Evolutionary conservation across 2,329 filamentous ascomycete species (phyloP), one percentile per base, ranked within the genome.

Genomic region (Exophiala sp.): DNA sequence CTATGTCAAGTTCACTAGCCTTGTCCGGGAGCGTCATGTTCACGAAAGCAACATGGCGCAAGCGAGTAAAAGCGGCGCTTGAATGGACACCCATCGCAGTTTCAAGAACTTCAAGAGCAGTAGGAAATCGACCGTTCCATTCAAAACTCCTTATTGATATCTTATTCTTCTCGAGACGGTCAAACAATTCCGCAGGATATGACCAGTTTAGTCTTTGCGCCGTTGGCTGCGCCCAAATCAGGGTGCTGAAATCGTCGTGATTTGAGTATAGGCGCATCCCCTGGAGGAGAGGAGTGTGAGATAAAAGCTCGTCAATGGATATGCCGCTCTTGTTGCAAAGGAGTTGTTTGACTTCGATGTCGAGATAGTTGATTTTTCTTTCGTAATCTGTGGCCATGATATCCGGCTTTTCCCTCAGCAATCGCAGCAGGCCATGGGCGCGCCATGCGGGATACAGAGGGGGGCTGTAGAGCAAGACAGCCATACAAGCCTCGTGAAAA

Each of bases 221-320:
- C 8, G 22, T 21, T 11, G 67, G 65, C 29, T 65, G 57, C n/a
- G 58, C 55, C 60, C 60, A 61, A 27, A 56, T 42, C 6, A 51
- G 27, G 4, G 52, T 58, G 5, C 65, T 57, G n/a, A 62, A 49
- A 30, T 63, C 62, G 61, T 94, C 86, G 42, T 78, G 73, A 9
- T 76, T 77, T 58, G 90, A 85, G 55, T 82, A 83, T 13, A 95
- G 75, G 50, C 88, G 80, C 24, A 96, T 68, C 42, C 83, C 77
- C 44, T 77, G 76, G 13, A 95, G 72, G 41, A 80, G 81, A 0
- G 83, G 82, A 4, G 88, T 75, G 39, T 78, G 73, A 34, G 74
- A 72, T 16, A 94, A 70, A 43, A 95, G 66, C 21, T 71, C 68
- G 32, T 70, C 64, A 16, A 86, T 63, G 52, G 82, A 75, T 48